phyloP scores from a whole-genome alignment of 139 green algal genomes.

The Chlorokybus atmophyticus region DNA sequence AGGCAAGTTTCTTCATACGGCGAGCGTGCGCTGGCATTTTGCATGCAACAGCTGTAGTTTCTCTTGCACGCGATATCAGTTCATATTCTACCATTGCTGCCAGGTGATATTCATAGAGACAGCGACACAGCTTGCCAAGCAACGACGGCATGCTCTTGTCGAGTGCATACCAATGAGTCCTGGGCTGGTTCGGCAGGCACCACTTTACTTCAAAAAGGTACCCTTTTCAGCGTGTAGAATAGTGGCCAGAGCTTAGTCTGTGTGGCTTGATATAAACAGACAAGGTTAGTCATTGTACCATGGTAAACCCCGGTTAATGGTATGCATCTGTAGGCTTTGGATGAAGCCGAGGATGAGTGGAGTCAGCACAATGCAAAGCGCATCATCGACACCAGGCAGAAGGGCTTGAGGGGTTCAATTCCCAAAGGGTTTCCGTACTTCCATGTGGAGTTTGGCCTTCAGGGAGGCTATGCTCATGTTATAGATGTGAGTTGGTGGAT shows the following conservation, averaged over 20 bases:
- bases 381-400: constrained; percentile 66
- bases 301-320: too few relatives aligned
- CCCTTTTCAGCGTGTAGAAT: neutral
- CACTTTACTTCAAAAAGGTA: constrained; percentile 54
- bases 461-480: constrained; percentile 70
- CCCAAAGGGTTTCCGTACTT: constrained; percentile 93
- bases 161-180: constrained; percentile 64
- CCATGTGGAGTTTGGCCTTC: constrained; percentile 50
- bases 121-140: constrained; percentile 41
- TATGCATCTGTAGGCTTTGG: constrained; percentile 50
- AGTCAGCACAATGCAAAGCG: constrained; percentile 78
- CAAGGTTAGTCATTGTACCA: too few relatives aligned
- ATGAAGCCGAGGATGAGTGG: constrained; percentile 86
- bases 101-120: constrained; percentile 82
- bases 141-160: constrained; percentile 56
- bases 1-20: constrained; percentile 5
- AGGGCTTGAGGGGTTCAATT: constrained; percentile 72
- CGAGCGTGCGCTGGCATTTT: neutral
- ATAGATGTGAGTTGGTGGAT: constrained; percentile 52
- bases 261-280: too few relatives aligned
- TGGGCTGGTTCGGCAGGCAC: constrained; percentile 26
- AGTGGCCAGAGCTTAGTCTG: neutral
- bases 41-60: neutral
- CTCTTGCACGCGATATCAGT: too few relatives aligned
- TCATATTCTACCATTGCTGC: too few relatives aligned